Evolutionary conservation across 2,329 filamentous ascomycete species (phyloP).

Genomic region (Fusarium multiceps): DNA sequence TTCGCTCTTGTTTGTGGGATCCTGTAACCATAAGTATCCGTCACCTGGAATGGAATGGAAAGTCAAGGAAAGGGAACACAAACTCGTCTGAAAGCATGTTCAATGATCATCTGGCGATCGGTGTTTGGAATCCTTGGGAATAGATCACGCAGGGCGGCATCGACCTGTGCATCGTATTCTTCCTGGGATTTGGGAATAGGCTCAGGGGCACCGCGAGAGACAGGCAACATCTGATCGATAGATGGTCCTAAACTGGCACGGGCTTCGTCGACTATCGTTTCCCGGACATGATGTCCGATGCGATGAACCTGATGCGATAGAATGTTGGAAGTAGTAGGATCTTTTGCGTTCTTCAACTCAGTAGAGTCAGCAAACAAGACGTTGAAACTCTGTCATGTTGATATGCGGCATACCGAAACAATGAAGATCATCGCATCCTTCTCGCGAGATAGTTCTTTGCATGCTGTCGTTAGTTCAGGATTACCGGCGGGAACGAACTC

Average conservation of each 20-base stretch:
- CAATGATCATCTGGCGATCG: slow-evolving; percentile 70
- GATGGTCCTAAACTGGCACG: slow-evolving; percentile 46
- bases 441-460: slow-evolving; percentile 73
- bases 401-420: slow-evolving; percentile 64
- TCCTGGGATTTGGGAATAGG: slow-evolving; percentile 69
- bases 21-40: slow-evolving; percentile 52
- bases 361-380: slow-evolving; percentile 20
- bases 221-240: slow-evolving; percentile 34
- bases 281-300: slow-evolving; percentile 69
- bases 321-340: slow-evolving; percentile 49
- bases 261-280: slow-evolving; percentile 69
- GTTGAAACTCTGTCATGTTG: neutral
- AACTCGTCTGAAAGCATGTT: slow-evolving; percentile 72
- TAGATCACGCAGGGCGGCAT: slow-evolving; percentile 70
- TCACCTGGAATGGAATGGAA: neutral
- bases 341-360: slow-evolving; percentile 47
- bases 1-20: slow-evolving; percentile 62
- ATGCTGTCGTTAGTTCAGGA: slow-evolving; percentile 67
- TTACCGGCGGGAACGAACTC: slow-evolving; percentile 72
- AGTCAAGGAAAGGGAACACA: slow-evolving; percentile 41
- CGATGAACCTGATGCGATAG: slow-evolving; percentile 67
- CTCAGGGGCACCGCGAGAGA: slow-evolving; percentile 58
- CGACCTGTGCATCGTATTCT: slow-evolving; percentile 71
- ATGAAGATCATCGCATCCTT: slow-evolving; percentile 73
- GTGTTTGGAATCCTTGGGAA: slow-evolving; percentile 74